Evolutionary conservation across 805 yeast species (phyloP).

Genomic region (Candida rishiriensis): DNA sequence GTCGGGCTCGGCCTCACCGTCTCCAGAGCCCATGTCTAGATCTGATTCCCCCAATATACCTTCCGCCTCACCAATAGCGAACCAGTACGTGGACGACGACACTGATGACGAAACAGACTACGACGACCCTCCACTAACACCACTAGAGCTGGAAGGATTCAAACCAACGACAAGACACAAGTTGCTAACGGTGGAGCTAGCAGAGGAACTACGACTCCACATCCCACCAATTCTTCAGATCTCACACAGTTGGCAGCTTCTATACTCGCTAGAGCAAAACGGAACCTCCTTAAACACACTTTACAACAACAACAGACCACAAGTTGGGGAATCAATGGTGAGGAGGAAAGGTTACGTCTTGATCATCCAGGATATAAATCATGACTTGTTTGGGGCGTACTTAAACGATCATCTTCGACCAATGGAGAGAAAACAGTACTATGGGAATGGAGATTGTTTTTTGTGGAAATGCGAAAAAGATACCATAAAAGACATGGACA

Average conservation of each 20-base stretch:
- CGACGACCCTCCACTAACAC: conserved; percentile 46
- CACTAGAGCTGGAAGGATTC: conserved; percentile 59
- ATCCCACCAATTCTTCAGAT: conserved; percentile 79
- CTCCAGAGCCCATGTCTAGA: background rate
- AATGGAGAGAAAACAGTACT: conserved; percentile 67
- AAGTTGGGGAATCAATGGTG: conserved; percentile 30
- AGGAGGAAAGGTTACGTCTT: conserved; percentile 62
- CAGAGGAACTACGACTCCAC: conserved; percentile 66
- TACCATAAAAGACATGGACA: conserved; percentile 27
- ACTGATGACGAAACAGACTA: conserved; percentile 7
- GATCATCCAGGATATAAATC: conserved; percentile 60
- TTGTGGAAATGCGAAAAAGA: conserved; percentile 71
- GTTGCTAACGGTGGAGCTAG: conserved; percentile 53
- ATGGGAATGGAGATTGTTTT: conserved; percentile 95
- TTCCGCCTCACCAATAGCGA: background rate
- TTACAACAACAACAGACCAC: conserved; percentile 53
- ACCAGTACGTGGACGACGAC: background rate
- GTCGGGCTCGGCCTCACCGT: conserved; percentile 12
- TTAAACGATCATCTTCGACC: conserved; percentile 69
- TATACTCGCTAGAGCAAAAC: conserved; percentile 86
- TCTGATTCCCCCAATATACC: background rate
- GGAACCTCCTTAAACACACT: conserved; percentile 84
- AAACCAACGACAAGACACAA: conserved; percentile 49
- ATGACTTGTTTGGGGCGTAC: conserved; percentile 73
- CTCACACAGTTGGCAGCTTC: conserved; percentile 68